Conservation (phyloP, 208 protist species). For the Leishmania lainsoni region DNA sequence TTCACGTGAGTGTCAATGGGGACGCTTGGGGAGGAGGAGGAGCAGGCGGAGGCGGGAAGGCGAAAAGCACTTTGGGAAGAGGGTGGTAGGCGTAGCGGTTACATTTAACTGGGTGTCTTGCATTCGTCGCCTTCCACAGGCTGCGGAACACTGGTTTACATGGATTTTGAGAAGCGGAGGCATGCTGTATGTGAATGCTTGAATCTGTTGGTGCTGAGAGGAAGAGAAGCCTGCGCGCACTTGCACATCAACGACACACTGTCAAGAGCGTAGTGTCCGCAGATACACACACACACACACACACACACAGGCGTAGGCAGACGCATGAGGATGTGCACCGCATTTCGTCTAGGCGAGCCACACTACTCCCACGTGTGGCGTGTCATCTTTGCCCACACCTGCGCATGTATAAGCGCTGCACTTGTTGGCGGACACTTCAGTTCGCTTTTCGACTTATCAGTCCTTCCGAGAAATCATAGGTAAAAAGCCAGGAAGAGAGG, state of each 20-base stretch:
- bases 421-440: background rate
- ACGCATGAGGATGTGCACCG: background rate
- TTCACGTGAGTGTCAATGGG: background rate
- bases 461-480: background rate
- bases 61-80: background rate
- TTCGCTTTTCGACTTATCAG: background rate
- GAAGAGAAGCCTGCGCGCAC: background rate
- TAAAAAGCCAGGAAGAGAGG: conserved; percentile 3
- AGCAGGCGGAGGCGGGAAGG: background rate
- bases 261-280: background rate
- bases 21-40: background rate
- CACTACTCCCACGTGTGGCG: background rate
- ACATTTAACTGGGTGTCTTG: background rate
- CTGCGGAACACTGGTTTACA: background rate
- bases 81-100: background rate
- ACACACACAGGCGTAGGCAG: conserved; percentile 9
- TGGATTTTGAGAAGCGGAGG: background rate
- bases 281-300: background rate
- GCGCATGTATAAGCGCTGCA: background rate
- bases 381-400: background rate
- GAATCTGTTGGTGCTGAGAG: background rate
- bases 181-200: background rate
- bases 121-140: background rate
- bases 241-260: background rate
- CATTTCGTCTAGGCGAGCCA: background rate